Percentiles rank a stretch among this genome's conserved stretches.
phyloP scores from a whole-genome alignment of 179 eudicot species.

The Heliamphora pulchella region DNA sequence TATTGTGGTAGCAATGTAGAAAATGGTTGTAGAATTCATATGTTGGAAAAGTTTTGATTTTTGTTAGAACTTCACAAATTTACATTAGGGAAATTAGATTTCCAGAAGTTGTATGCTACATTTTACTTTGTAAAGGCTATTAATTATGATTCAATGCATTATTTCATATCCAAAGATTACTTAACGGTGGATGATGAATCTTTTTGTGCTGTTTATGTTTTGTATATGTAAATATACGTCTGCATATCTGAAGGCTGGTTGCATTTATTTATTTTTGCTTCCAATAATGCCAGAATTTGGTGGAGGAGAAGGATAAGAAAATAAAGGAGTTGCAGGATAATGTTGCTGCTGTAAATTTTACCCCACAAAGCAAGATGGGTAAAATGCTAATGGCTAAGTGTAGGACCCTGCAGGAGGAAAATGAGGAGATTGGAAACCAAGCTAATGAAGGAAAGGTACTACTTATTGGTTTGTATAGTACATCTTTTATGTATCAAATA shows the following conservation, averaged over 20 bases:
- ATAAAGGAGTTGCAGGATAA: conserved; percentile 92
- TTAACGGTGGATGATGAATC: background rate
- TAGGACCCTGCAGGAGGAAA: conserved; percentile 89
- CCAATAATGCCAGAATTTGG: conserved; percentile 56
- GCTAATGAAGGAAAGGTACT: conserved; percentile 97
- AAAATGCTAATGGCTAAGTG: conserved; percentile 95
- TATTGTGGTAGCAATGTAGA: background rate
- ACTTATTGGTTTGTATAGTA: background rate
- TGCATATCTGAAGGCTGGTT: background rate
- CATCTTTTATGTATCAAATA: background rate
- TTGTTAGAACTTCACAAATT: background rate
- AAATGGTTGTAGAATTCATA: too few species aligned
- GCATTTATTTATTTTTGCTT: background rate
- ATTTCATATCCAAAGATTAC: background rate
- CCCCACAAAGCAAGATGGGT: conserved; percentile 93
- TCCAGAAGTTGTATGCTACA: background rate
- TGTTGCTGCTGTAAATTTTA: conserved; percentile 75
- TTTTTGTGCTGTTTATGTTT: background rate
- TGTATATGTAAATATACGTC: background rate
- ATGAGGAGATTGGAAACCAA: conserved; percentile 96
- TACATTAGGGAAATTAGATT: background rate
- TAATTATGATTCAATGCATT: background rate
- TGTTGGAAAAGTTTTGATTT: background rate
- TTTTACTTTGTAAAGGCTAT: background rate
- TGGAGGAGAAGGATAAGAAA: conserved; percentile 94